phyloP scores from a whole-genome alignment of 805 yeast genomes.

The Hanseniaspora jakobsenii region DNA sequence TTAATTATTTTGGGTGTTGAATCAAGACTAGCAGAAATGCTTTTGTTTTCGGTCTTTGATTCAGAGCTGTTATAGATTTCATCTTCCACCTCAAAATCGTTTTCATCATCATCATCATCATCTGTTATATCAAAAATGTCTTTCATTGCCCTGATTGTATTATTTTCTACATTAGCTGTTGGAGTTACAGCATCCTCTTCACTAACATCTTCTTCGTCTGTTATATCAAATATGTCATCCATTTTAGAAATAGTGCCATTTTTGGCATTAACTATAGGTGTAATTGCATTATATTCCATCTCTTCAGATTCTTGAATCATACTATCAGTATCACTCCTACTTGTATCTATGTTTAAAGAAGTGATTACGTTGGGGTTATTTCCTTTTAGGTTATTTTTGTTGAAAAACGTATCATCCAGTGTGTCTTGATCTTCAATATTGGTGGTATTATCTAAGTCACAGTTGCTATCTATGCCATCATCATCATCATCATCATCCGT shows the following conservation, averaged over 20 bases:
- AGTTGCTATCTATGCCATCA: not conserved
- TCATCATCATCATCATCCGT: conserved; percentile 20
- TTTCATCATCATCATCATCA: not conserved
- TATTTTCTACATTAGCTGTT: not conserved
- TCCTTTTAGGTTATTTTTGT: not conserved
- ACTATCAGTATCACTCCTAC: not conserved
- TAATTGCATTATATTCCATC: not conserved
- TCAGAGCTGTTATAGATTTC: not conserved
- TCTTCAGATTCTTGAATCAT: not conserved
- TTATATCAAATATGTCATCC: conserved; percentile 2
- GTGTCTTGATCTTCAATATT: conserved; percentile 1
- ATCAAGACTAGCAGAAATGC: not conserved
- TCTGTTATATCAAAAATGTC: conserved; percentile 6
- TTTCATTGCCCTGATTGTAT: not conserved
- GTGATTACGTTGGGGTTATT: not conserved
- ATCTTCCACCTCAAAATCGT: not conserved
- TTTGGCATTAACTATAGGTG: not conserved
- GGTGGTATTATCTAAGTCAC: conserved; percentile 1
- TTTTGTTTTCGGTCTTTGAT: not conserved
- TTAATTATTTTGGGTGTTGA: not conserved
- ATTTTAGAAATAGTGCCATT: not conserved
- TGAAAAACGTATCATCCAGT: not conserved
- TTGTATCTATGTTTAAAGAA: not conserved
- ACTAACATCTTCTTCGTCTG: not conserved
- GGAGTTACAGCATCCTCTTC: not conserved